Conservation (phyloP, 805 yeast genomes). For the Cyberlindnera sargentensis region DNA sequence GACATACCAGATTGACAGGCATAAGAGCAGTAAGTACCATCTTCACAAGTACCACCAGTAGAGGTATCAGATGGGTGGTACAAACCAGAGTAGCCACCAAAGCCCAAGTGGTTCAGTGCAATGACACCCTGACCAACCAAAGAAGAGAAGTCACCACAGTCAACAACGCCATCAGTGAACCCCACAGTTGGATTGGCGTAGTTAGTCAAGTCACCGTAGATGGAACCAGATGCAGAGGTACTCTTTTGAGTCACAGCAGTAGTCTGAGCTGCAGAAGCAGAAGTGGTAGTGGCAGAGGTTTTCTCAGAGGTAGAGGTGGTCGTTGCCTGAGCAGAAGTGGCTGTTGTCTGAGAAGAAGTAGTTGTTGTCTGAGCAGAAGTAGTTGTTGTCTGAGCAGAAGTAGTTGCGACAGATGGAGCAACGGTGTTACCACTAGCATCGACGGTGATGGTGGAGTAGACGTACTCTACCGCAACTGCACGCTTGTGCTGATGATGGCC, state of each 20-base stretch:
- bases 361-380: constrained; percentile 7
- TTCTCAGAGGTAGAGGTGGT: constrained; percentile 17
- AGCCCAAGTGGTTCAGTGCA: constrained; percentile 60
- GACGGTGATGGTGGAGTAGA: constrained; percentile 49
- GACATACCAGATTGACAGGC: constrained; percentile 99
- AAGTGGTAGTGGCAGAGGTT: constrained; percentile 20
- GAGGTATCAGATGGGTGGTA: constrained; percentile 49
- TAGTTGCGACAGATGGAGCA: constrained; percentile 9
- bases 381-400: constrained; percentile 17
- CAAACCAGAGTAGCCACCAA: constrained; percentile 82
- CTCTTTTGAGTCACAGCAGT: constrained; percentile 20
- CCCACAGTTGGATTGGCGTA: constrained; percentile 49
- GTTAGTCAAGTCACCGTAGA: constrained; percentile 51
- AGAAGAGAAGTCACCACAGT: constrained; percentile 65
- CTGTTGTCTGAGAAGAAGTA: constrained; percentile 16
- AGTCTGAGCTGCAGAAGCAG: constrained; percentile 18
- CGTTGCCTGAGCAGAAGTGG: constrained; percentile 12
- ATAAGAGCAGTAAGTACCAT: constrained; percentile 93
- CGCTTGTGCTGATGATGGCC: constrained; percentile 44
- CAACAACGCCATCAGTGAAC: constrained; percentile 64
- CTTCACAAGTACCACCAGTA: constrained; percentile 60
- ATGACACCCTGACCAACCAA: constrained; percentile 70
- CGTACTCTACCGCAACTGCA: constrained; percentile 44
- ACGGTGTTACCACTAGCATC: constrained; percentile 41
- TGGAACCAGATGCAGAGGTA: constrained; percentile 27